Base-by-base conservation (phyloP, 352 stramenopile species). In the Globisporangium rhizosaccharum region DNA sequence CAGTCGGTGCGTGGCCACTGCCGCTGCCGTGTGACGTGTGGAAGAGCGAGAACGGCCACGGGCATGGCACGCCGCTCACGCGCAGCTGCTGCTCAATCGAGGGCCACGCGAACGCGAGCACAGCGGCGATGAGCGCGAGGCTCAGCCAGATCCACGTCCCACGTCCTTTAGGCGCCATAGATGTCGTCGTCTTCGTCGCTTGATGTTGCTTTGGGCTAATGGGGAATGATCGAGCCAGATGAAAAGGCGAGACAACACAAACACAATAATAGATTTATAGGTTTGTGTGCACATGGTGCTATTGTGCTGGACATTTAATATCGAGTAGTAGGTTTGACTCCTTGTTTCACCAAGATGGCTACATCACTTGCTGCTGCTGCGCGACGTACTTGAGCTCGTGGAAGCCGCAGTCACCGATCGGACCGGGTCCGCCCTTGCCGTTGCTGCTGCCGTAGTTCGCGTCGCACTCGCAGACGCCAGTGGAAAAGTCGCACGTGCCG, bases 381-480 rank as follows among this genome's bases (percentile, higher is more conserved):
- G 14, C 62, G 8, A 56, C 41, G 51, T 59, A 63, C 55, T 60
- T 76, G 51, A 75, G 52, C 48, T 82, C 67, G 51, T 82, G 75
- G 61, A 77, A 88, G 20, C 85, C 83, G 66, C 85, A 95, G 68
- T 95, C 85, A 17, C 76, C 76, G 44, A 87, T 87, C 25, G 63
- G 70, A 2, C 85, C 85, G 0, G 73, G 65, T 0, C 75, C 77
- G 17, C 85, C 82, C 33, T 85, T 84, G 33, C 85, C 83, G 50
- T 95, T 60, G 54, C 80, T 92, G 45, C 79, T 83, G 52, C 76
- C 79, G 56, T 83, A 92, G 56, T 86, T 75, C 25, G 64, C 51
- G 57, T 88, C 70, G 41, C 83, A 93, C 3, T 50, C 57, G 64
- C 83, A 93, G 3, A 77, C 53, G 12, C 83, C 83, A 0, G 78